phyloP scores from a whole-genome alignment of 2,329 filamentous ascomycete species.

The Nannizziopsis arthrosporioides region DNA sequence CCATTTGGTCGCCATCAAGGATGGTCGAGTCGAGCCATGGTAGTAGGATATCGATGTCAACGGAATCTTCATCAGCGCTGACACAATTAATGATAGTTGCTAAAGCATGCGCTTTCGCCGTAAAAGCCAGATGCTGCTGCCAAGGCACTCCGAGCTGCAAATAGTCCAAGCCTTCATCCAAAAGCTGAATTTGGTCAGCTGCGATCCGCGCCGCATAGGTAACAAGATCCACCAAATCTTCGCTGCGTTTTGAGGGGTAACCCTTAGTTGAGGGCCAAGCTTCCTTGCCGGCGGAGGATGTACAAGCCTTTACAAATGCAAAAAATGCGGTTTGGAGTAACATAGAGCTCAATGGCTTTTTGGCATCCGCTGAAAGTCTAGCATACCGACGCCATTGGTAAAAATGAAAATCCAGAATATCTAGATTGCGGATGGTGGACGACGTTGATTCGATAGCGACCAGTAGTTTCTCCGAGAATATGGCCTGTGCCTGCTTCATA shows the following conservation, averaged over 20 bases:
- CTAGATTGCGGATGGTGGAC: constrained; percentile 75
- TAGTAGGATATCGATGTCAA: constrained; percentile 67
- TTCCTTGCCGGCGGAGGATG: constrained; percentile 59
- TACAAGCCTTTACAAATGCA: constrained; percentile 66
- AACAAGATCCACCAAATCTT: constrained; percentile 28
- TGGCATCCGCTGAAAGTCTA: constrained; percentile 67
- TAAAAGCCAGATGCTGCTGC: constrained; percentile 75
- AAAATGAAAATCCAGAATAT: constrained; percentile 51
- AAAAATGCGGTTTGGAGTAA: constrained; percentile 81
- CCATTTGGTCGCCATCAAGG: constrained; percentile 68
- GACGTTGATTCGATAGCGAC: constrained; percentile 79
- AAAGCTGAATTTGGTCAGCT: constrained; percentile 67
- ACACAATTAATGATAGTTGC: constrained; percentile 78
- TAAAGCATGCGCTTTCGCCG: constrained; percentile 71
- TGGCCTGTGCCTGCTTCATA: constrained; percentile 56
- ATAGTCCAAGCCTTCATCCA: constrained; percentile 86
- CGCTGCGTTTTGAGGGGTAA: constrained; percentile 56
- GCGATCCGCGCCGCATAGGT: constrained; percentile 58
- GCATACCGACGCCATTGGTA: constrained; percentile 82
- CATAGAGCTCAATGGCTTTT: constrained; percentile 80
- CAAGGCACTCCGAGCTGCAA: constrained; percentile 71
- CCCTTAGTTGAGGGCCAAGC: constrained; percentile 47
- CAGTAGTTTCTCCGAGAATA: constrained; percentile 75
- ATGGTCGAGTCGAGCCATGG: constrained; percentile 77
- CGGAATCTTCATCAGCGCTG: constrained; percentile 66